Percentiles rank a stretch among this genome's conserved stretches.
Evolutionary conservation across 2,329 filamentous ascomycete genomes (phyloP).

Genomic region (Zalaria sp.): DNA sequence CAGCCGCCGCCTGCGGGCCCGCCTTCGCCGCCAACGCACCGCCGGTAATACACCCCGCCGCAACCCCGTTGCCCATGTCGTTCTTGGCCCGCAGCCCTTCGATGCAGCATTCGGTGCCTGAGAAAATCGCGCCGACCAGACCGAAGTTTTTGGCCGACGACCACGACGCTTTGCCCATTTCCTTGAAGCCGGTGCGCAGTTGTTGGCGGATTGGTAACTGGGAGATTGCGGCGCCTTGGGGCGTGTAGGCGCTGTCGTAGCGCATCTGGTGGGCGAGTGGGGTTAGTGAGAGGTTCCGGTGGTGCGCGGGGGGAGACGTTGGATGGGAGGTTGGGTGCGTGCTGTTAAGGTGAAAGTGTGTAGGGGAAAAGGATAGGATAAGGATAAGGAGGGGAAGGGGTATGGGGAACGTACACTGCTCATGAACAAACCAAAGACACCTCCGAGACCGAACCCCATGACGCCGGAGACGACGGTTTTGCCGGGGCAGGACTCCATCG

Average conservation of each 20-base stretch:
- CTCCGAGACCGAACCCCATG: slow-evolving; percentile 89
- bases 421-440: slow-evolving; percentile 95
- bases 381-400: too few species aligned
- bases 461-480: slow-evolving; percentile 84
- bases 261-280: slow-evolving; percentile 54
- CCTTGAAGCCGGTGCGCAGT: slow-evolving; percentile 72
- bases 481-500: slow-evolving; percentile 83
- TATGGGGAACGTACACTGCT: slow-evolving; percentile 56
- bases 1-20: slow-evolving; percentile 73
- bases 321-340: background rate
- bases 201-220: slow-evolving; percentile 71
- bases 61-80: slow-evolving; percentile 75
- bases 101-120: slow-evolving; percentile 88
- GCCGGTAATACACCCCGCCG: slow-evolving; percentile 81
- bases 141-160: slow-evolving; percentile 89
- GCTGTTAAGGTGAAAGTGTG: too few species aligned
- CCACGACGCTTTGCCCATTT: slow-evolving; percentile 79
- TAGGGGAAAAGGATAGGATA: too few species aligned
- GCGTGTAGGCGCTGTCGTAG: slow-evolving; percentile 53
- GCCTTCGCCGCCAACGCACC: slow-evolving; percentile 75
- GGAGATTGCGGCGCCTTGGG: slow-evolving; percentile 36
- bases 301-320: slow-evolving; percentile 1
- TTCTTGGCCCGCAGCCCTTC: slow-evolving; percentile 84
- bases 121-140: slow-evolving; percentile 80
- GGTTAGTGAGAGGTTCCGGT: background rate